phyloP scores from a whole-genome alignment of 805 yeast genomes.

The Monosporozyma servazzii region DNA sequence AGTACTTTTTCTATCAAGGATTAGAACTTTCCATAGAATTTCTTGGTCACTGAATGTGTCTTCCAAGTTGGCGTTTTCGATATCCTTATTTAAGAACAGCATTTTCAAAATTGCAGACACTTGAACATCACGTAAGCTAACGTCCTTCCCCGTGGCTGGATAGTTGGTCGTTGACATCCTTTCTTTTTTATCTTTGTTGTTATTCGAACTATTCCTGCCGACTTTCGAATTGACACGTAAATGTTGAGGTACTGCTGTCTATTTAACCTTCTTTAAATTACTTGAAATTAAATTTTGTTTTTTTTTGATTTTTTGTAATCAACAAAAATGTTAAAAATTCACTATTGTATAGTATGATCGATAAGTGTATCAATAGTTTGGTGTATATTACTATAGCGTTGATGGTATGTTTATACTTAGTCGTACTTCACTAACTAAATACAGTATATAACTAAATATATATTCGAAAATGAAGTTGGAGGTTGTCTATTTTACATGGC shows the following conservation, averaged over 20 bases:
- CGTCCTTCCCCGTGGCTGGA: slow-evolving; percentile 1
- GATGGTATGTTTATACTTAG: background rate
- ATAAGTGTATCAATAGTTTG: background rate
- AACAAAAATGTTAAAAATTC: background rate
- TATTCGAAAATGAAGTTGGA: background rate
- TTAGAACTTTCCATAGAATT: slow-evolving; percentile 82
- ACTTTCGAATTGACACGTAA: background rate
- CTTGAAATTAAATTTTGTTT: background rate
- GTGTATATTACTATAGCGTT: background rate
- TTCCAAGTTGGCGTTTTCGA: slow-evolving; percentile 41
- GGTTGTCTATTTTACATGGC: background rate
- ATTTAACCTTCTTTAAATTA: background rate
- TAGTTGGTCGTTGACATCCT: slow-evolving; percentile 1
- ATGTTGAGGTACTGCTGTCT: background rate
- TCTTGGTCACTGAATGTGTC: slow-evolving; percentile 53
- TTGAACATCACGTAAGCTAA: slow-evolving; percentile 35
- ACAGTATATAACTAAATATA: background rate
- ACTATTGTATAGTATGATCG: no score
- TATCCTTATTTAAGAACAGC: slow-evolving; percentile 70
- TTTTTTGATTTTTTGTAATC: background rate
- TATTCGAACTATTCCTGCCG: background rate
- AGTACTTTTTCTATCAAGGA: slow-evolving; percentile 73
- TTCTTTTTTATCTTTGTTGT: background rate
- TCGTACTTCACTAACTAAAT: background rate
- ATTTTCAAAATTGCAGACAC: slow-evolving; percentile 56